A percentile compares a stretch with the other conserved stretches of the same genome.
Conservation (phyloP, 257 asterid genomes). For the Phtheirospermum japonicum region DNA sequence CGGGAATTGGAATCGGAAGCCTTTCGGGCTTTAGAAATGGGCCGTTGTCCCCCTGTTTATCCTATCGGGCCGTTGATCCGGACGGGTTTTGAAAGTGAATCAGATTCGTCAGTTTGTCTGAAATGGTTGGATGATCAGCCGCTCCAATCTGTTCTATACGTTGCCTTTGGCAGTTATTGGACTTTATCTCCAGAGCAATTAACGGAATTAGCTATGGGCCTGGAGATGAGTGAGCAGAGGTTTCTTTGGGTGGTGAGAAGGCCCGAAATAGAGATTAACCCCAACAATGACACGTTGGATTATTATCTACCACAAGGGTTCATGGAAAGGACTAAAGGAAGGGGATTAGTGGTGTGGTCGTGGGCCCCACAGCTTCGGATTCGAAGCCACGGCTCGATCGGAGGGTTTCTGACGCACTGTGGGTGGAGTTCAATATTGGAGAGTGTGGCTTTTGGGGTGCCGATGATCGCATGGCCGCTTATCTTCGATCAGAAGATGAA, state of each 20-base stretch:
- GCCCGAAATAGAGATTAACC: no score
- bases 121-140: slow-evolving; percentile 43
- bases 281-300: no score
- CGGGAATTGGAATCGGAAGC: slow-evolving; percentile 33
- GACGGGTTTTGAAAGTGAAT: not conserved
- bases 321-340: slow-evolving; percentile 23
- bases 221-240: slow-evolving; percentile 38
- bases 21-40: slow-evolving; percentile 19
- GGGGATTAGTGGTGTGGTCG: slow-evolving; percentile 24
- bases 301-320: slow-evolving; percentile 25
- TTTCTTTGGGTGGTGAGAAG: slow-evolving; percentile 40
- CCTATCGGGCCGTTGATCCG: slow-evolving; percentile 39
- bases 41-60: slow-evolving; percentile 25
- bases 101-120: slow-evolving; percentile 17
- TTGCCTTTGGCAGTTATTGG: slow-evolving; percentile 41
- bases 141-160: slow-evolving; percentile 30
- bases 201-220: slow-evolving; percentile 35
- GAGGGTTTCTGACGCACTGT: slow-evolving; percentile 18
- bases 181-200: slow-evolving; percentile 29
- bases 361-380: slow-evolving; percentile 30
- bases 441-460: slow-evolving; percentile 19
- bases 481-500: slow-evolving; percentile 26
- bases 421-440: slow-evolving; percentile 25
- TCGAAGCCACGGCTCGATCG: slow-evolving; percentile 22
- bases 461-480: slow-evolving; percentile 24